Evolutionary conservation across 208 protist genomes (phyloP), one percentile per base, ranked within the genome.

Genomic region (Leptomonas pyrrhocoris): DNA sequence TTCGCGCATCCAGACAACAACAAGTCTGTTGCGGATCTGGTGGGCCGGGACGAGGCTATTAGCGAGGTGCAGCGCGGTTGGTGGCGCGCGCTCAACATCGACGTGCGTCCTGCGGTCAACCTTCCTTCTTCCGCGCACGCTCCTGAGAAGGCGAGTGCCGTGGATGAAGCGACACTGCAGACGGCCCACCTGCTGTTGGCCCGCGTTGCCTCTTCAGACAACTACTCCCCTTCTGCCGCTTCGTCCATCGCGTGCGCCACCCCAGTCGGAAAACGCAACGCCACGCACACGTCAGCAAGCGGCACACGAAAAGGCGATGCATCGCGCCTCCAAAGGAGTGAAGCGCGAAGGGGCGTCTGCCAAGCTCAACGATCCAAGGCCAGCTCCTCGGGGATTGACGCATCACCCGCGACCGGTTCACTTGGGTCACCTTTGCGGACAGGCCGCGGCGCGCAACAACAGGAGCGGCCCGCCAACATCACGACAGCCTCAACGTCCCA

Each of bases 31-130:
- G 40, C 60, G 8, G 19, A 64, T 51, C 13, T 58, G 25, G 46
- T 71, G 30, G 15, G 19, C 18, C 71, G 55, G 11, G 71, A 77
- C 49, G 63, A 70, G 55, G 63, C 56, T 0, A 40, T 64, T 7
- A 49, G 49, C 15, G 48, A 51, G 27, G 64, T 72, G 31, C 72
- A 77, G 46, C 64, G 64, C 36, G 25, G 31, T 11, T 77, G 72
- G 72, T 77, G 72, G 72, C 55, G 61, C 11, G 25, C 30, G 31
- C 34, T 72, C 31, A 45, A 68, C 27, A 57, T 63, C 19, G 58
- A 77, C 42, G 31, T 67, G 9, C 23, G 54, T 1, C 64, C 72
- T 16, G 48, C 34, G 9, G 8, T 53, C 13, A 15, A 60, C 7
- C 58, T 77, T 23, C 42, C 55, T 36, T 72, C 49, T 3, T 59